phyloP scores from a whole-genome alignment of 2,329 filamentous ascomycete species.

The Taxawa tesnikishii region DNA sequence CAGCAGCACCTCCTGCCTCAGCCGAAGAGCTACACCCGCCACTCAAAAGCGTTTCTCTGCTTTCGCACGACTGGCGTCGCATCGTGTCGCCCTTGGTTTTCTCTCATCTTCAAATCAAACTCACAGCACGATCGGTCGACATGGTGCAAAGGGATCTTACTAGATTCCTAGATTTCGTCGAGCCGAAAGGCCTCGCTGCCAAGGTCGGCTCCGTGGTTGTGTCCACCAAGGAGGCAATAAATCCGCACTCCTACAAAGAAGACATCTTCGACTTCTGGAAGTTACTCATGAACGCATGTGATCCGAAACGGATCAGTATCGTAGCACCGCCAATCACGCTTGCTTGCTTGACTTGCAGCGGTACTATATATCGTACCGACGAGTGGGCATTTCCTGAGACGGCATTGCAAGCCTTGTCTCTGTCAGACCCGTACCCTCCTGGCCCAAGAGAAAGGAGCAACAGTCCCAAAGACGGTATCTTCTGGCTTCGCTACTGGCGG shows the following conservation, averaged over 20 bases:
- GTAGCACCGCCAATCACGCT: conserved; percentile 50
- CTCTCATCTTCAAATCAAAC: conserved; percentile 24
- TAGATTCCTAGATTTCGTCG: background rate
- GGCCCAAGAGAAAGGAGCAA: background rate
- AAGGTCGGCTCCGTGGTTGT: background rate
- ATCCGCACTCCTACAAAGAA: conserved; percentile 2
- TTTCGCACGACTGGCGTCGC: conserved; percentile 41
- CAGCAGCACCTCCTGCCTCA: no score
- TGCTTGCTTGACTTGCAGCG: conserved; percentile 47
- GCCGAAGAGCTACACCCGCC: conserved; percentile 22
- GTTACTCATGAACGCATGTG: conserved; percentile 10
- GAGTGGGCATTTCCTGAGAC: conserved; percentile 19
- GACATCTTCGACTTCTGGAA: conserved; percentile 4
- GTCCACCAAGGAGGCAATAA: conserved; percentile 1
- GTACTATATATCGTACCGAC: conserved; percentile 38
- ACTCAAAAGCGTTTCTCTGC: conserved; percentile 46
- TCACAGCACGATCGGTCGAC: conserved; percentile 1
- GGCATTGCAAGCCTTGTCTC: conserved; percentile 17
- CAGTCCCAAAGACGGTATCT: conserved; percentile 1
- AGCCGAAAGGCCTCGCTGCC: background rate
- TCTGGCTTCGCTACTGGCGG: conserved; percentile 46
- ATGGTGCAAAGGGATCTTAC: background rate
- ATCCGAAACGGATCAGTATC: conserved; percentile 23
- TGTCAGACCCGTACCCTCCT: conserved; percentile 4
- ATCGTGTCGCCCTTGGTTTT: conserved; percentile 46